Conservation (phyloP, 306 rosid genomes). For the Purshia tridentata region DNA sequence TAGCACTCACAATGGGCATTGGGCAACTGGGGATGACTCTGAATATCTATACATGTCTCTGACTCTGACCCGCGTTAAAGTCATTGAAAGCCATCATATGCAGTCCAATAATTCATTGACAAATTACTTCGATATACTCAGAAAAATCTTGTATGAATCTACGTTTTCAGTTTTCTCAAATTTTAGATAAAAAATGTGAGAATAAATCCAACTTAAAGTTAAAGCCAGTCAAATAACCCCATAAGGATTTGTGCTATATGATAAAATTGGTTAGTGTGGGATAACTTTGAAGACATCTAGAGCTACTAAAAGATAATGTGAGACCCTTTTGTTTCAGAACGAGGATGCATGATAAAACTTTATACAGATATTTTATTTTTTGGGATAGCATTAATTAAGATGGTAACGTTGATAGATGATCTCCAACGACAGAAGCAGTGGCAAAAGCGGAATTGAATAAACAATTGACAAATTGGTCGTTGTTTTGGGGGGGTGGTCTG, state of each 20-base stretch:
- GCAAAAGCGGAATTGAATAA: background rate
- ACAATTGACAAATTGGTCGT: background rate
- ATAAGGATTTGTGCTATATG: background rate
- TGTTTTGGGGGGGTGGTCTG: no score
- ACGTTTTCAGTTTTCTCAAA: background rate
- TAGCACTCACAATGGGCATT: constrained; percentile 4
- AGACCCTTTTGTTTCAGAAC: background rate
- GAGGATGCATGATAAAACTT: background rate
- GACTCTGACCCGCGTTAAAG: background rate
- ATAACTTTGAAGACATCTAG: background rate
- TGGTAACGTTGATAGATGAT: background rate
- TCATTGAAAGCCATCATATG: background rate
- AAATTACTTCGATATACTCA: background rate
- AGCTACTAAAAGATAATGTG: background rate
- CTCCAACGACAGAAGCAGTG: background rate
- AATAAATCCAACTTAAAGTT: no score
- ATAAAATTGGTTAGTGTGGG: background rate
- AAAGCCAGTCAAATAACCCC: no score
- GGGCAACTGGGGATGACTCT: background rate
- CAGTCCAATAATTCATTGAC: background rate
- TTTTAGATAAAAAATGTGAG: no score
- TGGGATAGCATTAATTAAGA: background rate
- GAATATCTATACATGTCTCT: background rate
- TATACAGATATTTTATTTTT: background rate
- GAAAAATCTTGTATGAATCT: background rate